Evolutionary conservation across 2,329 filamentous ascomycete species (phyloP).

Genomic region (Aspergillus pseudoglaucus): DNA sequence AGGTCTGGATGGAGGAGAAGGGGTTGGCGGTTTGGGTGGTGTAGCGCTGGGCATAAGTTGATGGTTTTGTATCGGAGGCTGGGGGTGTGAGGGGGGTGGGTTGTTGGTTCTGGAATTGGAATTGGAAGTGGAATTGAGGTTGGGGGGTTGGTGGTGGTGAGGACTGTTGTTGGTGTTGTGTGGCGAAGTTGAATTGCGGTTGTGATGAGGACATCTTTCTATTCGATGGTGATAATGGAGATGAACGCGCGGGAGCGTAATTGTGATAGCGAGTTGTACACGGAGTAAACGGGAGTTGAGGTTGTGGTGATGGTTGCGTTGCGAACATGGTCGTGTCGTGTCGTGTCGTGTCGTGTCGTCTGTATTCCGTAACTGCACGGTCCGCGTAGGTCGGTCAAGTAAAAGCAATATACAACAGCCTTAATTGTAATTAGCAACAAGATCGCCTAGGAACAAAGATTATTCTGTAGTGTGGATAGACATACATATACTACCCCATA

Average conservation of each 20-base stretch:
- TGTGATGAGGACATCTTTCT: constrained; percentile 1
- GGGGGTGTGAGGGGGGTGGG: constrained; percentile 10
- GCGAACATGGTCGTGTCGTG: constrained; percentile 23
- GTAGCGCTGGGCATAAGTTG: constrained; percentile 33
- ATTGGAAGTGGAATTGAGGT: neutral
- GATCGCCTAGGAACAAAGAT: neutral
- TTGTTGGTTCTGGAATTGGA: constrained; percentile 4
- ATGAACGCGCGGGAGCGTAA: constrained; percentile 18
- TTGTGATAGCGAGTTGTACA: constrained; percentile 1
- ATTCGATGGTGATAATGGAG: constrained; percentile 14
- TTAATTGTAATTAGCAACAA: neutral
- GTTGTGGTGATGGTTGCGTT: constrained; percentile 13
- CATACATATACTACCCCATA: neutral
- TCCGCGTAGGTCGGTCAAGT: too few relatives aligned
- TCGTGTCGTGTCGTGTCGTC: neutral
- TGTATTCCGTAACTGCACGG: neutral
- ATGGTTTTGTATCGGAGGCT: constrained; percentile 2
- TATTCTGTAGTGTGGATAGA: neutral
- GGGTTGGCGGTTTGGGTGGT: constrained; percentile 27
- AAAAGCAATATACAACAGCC: too few relatives aligned
- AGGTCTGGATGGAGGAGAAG: constrained; percentile 5
- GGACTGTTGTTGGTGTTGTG: neutral
- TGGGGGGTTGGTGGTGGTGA: constrained; percentile 1
- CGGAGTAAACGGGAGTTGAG: constrained; percentile 9
- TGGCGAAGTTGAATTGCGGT: constrained; percentile 1